Percentiles rank a stretch among this genome's conserved stretches.
These are phyloP conservation scores for Colletotrichum nymphaeae DNA, from an alignment of 2,329 filamentous ascomycete species.

Conservation along the genomic window DNA sequence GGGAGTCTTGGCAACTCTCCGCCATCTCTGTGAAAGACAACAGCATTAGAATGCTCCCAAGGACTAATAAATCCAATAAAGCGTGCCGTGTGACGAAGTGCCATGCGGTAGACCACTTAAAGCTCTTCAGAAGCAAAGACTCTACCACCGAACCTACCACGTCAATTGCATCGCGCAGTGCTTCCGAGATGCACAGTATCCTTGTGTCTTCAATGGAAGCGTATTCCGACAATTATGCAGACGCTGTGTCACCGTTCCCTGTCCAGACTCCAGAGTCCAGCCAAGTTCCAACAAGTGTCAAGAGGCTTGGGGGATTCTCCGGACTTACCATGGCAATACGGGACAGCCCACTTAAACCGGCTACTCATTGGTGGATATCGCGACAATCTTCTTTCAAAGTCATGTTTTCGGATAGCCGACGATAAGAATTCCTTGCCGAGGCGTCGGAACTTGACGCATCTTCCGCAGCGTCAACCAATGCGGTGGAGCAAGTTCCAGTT, in stretches of 20 bases:
- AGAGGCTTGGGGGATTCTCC: not conserved
- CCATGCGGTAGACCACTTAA: not conserved
- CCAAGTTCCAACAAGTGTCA: not conserved
- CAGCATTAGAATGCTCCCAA: not conserved
- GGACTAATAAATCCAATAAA: not conserved
- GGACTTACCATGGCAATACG: constrained; percentile 18
- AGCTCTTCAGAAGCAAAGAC: not conserved
- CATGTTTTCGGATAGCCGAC: constrained; percentile 14
- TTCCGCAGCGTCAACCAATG: not conserved
- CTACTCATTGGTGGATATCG: not conserved
- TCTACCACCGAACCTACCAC: not conserved
- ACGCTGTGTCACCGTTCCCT: not conserved
- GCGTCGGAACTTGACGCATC: not conserved
- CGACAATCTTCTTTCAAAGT: not conserved
- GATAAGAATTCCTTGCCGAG: constrained; percentile 20
- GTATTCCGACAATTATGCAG: not conserved
- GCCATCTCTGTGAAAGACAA: not conserved
- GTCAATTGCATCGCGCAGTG: not conserved
- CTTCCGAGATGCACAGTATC: not conserved
- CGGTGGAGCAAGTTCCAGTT: constrained; percentile 4
- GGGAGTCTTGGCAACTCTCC: not conserved
- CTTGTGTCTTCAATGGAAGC: not conserved
- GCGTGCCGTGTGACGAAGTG: not conserved
- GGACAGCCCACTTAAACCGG: constrained; percentile 6
- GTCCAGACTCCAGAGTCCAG: not conserved